Evolutionary conservation across 495 filamentous ascomycete genomes (phyloP).

Genomic region (Bombardia bombarda): DNA sequence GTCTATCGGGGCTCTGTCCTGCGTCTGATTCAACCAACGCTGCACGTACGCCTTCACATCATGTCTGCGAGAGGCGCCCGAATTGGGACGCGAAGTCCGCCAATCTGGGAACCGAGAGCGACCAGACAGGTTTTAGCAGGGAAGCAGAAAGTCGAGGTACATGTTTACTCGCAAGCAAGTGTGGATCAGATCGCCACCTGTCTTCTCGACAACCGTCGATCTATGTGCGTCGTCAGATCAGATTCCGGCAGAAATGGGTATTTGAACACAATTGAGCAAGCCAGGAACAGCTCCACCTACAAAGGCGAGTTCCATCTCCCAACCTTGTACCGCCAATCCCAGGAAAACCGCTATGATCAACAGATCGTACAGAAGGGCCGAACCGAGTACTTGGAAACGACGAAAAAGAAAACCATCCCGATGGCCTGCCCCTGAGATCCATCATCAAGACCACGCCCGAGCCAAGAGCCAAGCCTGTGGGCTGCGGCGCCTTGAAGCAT

Average conservation of each 20-base stretch:
- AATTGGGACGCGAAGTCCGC: too few species aligned
- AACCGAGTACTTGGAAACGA: slow-evolving; percentile 3
- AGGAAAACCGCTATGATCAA: neutral
- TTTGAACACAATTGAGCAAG: neutral
- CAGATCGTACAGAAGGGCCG: neutral
- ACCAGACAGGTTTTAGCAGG: too few species aligned
- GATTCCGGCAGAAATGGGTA: neutral
- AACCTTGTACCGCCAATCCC: neutral
- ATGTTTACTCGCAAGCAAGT: neutral
- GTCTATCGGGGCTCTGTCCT: too few species aligned
- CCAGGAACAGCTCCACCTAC: neutral
- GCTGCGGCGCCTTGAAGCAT: neutral
- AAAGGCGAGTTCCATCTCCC: neutral
- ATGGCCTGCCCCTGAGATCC: neutral
- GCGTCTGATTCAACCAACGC: neutral
- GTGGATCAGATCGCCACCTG: neutral
- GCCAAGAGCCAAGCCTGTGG: neutral
- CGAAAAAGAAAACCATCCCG: neutral
- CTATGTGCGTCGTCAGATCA: neutral
- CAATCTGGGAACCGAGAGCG: too few species aligned
- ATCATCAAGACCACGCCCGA: neutral
- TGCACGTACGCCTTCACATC: neutral
- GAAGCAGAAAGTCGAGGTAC: too few species aligned
- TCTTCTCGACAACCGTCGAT: neutral
- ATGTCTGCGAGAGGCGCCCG: neutral